Evolutionary conservation across 805 yeast genomes (phyloP), one percentile per base, ranked within the genome.

Genomic region (Candida verbasci): DNA sequence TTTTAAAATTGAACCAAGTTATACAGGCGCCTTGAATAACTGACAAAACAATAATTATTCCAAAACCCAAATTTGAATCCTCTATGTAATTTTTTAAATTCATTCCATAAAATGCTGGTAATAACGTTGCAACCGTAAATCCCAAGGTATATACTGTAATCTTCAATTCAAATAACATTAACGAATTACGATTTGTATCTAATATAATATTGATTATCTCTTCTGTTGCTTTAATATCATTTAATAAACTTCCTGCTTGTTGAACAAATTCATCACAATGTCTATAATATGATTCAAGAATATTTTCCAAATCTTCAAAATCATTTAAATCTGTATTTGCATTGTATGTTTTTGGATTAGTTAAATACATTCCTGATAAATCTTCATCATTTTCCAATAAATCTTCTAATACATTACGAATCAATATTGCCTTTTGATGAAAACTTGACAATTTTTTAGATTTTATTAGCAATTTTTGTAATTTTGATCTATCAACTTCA

Each of bases 261-360:
- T 89, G 97, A 6, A 88, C 96, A 47, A 84, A 80, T 62, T 89
- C 97, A 53, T 89, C 96, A 53, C 91, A 82, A 49, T 88, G 96
- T 41, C 84, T 82, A 58, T 86, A 88, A 60, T 89, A 89, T 0
- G 95, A 78, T 53, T 89, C 97, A 15, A 89, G 56, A 34, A 89
- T 67, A 81, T 88, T 82, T 57, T 89, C 97, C 15, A 86, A 72
- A 48, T 89, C 96, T 7, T 82, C 85, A 44, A 70, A 73, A n/a
- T n/a, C n/a, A 51, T 74, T 76, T 1, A 44, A 46, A 53, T 22
- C 26, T 5, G 15, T 3, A 20, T 37, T 40, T 8, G 53, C 42
- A 26, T 51, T 45, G 30, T 46, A 50, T 17, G 35, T 35, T 32
- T 50, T 50, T 6, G 56, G 49, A 9, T 70, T 77, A 0, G 82